Percentiles rank a stretch among this genome's conserved stretches.
These are phyloP conservation scores for Russula virescens DNA, from an alignment of 768 basidiomycete species.

Conservation along the genomic window DNA sequence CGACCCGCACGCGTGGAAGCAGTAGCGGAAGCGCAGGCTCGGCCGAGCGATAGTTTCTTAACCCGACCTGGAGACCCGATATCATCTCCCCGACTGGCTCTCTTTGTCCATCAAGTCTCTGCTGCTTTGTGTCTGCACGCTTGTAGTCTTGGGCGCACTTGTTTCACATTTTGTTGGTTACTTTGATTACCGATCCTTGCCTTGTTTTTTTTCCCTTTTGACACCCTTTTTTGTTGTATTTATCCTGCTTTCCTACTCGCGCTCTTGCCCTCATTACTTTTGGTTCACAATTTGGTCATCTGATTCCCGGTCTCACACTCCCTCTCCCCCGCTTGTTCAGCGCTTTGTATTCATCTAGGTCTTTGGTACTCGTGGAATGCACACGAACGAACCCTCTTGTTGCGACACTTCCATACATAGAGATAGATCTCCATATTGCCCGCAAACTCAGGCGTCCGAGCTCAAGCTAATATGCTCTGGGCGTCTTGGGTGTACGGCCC, in stretches of 20 bases:
- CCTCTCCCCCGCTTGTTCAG: not conserved
- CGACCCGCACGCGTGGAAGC: constrained; percentile 20
- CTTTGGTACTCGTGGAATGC: constrained; percentile 1
- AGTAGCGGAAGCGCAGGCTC: constrained; percentile 17
- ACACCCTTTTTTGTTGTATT: not conserved
- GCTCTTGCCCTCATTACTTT: not conserved
- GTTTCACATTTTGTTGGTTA: not conserved
- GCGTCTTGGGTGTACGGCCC: constrained; percentile 14
- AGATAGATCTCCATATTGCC: not conserved
- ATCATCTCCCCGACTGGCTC: not conserved
- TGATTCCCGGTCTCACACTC: constrained; percentile 1
- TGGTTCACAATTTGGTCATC: not conserved
- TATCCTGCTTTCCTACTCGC: constrained; percentile 1
- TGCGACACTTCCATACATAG: not conserved
- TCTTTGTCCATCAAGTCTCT: not conserved
- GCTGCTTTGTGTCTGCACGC: not conserved
- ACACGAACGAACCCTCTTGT: not conserved
- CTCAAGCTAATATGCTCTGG: constrained; percentile 13
- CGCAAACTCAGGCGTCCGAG: constrained; percentile 12
- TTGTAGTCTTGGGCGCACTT: not conserved
- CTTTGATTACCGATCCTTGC: not conserved
- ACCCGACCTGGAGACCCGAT: not conserved
- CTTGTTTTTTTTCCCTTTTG: not conserved
- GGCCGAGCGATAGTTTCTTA: constrained; percentile 14
- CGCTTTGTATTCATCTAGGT: constrained; percentile 12